These are phyloP conservation scores for Trichothecium sympodiale DNA, from an alignment of 2,329 filamentous ascomycete genomes.

Conservation along the genomic window DNA sequence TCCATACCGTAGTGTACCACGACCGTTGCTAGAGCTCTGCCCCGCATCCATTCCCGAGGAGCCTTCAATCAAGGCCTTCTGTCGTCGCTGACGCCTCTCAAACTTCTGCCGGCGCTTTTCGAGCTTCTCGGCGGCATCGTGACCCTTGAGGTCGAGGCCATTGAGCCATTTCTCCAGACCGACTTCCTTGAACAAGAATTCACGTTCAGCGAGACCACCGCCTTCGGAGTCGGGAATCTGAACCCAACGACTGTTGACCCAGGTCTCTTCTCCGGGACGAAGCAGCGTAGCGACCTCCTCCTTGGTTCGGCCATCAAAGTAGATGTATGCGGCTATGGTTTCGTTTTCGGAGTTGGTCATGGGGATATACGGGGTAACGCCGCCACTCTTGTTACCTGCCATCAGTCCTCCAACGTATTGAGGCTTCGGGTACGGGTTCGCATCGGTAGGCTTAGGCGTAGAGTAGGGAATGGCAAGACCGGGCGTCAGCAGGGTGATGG, in stretches of 20 bases:
- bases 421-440: slow-evolving; percentile 70
- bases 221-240: slow-evolving; percentile 85
- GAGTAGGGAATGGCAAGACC: slow-evolving; percentile 88
- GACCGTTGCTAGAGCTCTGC: slow-evolving; percentile 27
- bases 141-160: slow-evolving; percentile 86
- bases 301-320: slow-evolving; percentile 90
- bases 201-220: slow-evolving; percentile 86
- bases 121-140: slow-evolving; percentile 79
- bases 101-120: slow-evolving; percentile 81
- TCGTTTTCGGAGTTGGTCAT: slow-evolving; percentile 90
- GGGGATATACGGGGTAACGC: slow-evolving; percentile 78
- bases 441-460: slow-evolving; percentile 65
- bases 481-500: slow-evolving; percentile 87
- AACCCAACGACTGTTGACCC: slow-evolving; percentile 98
- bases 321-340: slow-evolving; percentile 97
- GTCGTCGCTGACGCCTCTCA: slow-evolving; percentile 54
- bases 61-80: slow-evolving; percentile 36
- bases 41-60: slow-evolving; percentile 21
- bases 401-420: slow-evolving; percentile 64
- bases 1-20: slow-evolving; percentile 67
- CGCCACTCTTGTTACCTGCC: slow-evolving; percentile 38
- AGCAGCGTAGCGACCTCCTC: slow-evolving; percentile 94
- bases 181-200: slow-evolving; percentile 95
- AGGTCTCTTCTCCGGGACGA: slow-evolving; percentile 89
- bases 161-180: slow-evolving; percentile 95